Evolutionary conservation across 805 yeast species (phyloP).

Genomic region (Barnettozyma sucrosica): DNA sequence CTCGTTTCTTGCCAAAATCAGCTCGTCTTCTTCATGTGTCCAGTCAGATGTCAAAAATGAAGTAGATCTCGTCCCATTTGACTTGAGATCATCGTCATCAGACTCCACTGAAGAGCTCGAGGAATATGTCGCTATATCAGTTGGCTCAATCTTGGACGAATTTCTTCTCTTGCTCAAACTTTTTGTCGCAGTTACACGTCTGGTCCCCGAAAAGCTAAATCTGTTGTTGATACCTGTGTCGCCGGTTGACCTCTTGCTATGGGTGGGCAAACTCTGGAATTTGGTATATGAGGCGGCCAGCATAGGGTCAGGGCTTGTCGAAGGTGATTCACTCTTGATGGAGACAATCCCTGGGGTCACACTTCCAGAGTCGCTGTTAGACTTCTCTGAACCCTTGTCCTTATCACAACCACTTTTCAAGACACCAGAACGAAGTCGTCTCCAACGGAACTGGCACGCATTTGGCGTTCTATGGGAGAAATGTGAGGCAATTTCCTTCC

Average conservation of each 20-base stretch:
- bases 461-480: slow-evolving; percentile 80
- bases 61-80: neutral
- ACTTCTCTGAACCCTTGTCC: slow-evolving; percentile 1
- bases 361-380: slow-evolving; percentile 11
- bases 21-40: slow-evolving; percentile 66
- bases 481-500: slow-evolving; percentile 82
- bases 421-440: slow-evolving; percentile 51
- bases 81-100: slow-evolving; percentile 11
- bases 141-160: slow-evolving; percentile 6
- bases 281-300: slow-evolving; percentile 5
- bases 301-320: slow-evolving; percentile 9
- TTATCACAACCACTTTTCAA: slow-evolving; percentile 24
- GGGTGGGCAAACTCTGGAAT: slow-evolving; percentile 7
- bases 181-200: neutral
- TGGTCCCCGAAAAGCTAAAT: slow-evolving; percentile 3
- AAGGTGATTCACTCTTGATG: slow-evolving; percentile 3
- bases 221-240: slow-evolving; percentile 3
- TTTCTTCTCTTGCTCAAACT: slow-evolving; percentile 8
- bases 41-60: slow-evolving; percentile 27
- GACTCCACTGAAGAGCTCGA: slow-evolving; percentile 9
- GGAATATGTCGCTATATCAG: slow-evolving; percentile 6
- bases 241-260: neutral
- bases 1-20: slow-evolving; percentile 46
- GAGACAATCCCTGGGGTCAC: neutral
- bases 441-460: slow-evolving; percentile 88